These are phyloP conservation scores for Camellia oleifera DNA, from an alignment of 179 eudicot genomes.

Conservation along the genomic window DNA sequence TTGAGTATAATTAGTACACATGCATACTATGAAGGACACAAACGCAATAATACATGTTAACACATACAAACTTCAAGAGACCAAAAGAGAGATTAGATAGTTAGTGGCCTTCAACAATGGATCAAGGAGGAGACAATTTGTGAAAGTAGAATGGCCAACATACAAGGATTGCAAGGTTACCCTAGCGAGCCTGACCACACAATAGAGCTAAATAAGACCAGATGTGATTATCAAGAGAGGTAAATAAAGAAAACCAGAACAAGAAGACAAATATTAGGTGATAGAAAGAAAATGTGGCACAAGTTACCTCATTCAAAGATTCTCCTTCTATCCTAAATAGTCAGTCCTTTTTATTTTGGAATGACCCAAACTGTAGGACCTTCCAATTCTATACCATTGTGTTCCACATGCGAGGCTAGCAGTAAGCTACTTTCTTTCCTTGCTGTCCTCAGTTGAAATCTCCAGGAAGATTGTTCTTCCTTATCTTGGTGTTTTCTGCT, in stretches of 20 bases:
- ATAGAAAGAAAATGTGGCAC: background rate
- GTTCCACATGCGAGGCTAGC: background rate
- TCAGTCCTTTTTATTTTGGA: background rate
- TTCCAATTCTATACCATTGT: too few species aligned
- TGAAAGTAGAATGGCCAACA: background rate
- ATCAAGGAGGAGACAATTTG: background rate
- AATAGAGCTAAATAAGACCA: too few species aligned
- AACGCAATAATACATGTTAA: background rate
- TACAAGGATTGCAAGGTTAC: background rate
- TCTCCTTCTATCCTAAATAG: background rate
- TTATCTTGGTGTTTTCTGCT: background rate
- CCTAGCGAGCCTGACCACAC: background rate
- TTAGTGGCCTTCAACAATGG: background rate
- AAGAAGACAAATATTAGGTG: too few species aligned
- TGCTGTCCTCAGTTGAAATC: background rate
- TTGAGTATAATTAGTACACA: background rate
- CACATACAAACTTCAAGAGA: background rate
- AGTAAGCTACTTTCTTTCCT: background rate
- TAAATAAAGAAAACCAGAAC: too few species aligned
- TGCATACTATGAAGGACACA: background rate
- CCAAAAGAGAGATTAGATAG: background rate
- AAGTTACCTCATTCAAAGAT: background rate
- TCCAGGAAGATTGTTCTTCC: background rate
- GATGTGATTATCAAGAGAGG: too few species aligned
- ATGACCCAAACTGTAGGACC: background rate